These are phyloP conservation scores for Neocucurbitaria cava DNA, from an alignment of 2,329 filamentous ascomycete genomes.

Conservation along the genomic window DNA sequence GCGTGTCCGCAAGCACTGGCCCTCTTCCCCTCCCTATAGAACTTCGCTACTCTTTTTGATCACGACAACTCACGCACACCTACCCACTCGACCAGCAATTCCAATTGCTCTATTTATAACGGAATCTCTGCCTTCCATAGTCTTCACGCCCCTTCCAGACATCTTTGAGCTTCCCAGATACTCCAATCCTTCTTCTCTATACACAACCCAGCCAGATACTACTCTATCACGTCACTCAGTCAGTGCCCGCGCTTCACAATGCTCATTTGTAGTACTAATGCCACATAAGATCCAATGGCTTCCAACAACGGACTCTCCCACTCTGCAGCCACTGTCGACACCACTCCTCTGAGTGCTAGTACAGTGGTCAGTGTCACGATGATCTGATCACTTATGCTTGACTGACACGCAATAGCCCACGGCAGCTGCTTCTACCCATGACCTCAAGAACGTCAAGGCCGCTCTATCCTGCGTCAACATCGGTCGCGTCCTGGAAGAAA, in stretches of 20 bases:
- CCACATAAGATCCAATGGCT: not conserved
- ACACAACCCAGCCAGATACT: too few species aligned
- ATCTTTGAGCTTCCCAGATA: too few species aligned
- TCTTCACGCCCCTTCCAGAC: not conserved
- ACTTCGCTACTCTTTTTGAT: not conserved
- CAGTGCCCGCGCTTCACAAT: too few species aligned
- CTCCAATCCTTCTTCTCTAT: too few species aligned
- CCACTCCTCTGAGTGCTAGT: not conserved
- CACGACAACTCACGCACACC: not conserved
- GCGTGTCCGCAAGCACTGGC: too few species aligned
- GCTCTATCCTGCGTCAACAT: not conserved
- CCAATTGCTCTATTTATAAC: not conserved
- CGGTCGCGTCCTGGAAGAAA: too few species aligned
- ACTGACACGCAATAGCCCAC: not conserved
- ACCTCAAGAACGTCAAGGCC: not conserved
- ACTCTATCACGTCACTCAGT: too few species aligned
- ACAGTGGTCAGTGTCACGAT: not conserved
- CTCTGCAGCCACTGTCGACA: not conserved
- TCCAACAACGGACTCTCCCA: not conserved
- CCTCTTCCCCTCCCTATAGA: too few species aligned
- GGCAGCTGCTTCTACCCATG: not conserved
- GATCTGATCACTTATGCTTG: not conserved
- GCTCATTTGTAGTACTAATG: not conserved
- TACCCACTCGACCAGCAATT: not conserved
- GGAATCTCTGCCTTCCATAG: not conserved